phyloP scores from a whole-genome alignment of 306 rosid species.

The Castanea sativa region DNA sequence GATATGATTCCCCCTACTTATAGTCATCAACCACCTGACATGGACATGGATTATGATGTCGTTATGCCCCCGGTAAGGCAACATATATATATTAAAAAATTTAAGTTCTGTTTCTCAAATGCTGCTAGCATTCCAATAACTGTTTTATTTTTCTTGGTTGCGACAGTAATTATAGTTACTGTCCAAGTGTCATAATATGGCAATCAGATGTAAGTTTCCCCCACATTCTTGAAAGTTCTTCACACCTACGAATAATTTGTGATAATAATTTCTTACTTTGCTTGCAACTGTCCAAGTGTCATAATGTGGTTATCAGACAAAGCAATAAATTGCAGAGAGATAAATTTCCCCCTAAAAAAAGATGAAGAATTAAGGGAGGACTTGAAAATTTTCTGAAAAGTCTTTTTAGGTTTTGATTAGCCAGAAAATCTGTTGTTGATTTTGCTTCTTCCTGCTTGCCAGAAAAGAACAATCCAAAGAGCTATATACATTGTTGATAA shows the following conservation, averaged over 20 bases:
- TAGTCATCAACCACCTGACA: slow-evolving; percentile 52
- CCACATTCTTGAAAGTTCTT: background rate
- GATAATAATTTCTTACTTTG: too few relatives aligned
- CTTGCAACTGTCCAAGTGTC: too few relatives aligned
- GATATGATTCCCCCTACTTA: slow-evolving; percentile 38
- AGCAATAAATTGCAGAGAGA: background rate
- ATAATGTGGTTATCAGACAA: too few relatives aligned
- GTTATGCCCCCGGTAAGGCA: slow-evolving; percentile 46
- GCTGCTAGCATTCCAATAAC: background rate
- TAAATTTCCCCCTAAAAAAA: background rate
- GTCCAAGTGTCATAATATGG: background rate
- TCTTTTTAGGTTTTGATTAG: background rate
- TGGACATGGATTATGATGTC: slow-evolving; percentile 72
- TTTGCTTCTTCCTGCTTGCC: background rate
- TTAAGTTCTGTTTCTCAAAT: background rate
- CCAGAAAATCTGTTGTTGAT: background rate
- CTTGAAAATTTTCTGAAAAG: background rate
- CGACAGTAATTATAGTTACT: background rate
- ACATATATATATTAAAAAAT: background rate
- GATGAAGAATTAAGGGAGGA: background rate
- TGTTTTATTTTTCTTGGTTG: background rate
- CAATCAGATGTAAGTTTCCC: background rate
- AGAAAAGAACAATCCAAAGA: background rate
- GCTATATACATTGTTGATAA: background rate
- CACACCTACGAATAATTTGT: too few relatives aligned